Base-by-base conservation (phyloP, 768 basidiomycete species). In the Amanita thiersii region DNA sequence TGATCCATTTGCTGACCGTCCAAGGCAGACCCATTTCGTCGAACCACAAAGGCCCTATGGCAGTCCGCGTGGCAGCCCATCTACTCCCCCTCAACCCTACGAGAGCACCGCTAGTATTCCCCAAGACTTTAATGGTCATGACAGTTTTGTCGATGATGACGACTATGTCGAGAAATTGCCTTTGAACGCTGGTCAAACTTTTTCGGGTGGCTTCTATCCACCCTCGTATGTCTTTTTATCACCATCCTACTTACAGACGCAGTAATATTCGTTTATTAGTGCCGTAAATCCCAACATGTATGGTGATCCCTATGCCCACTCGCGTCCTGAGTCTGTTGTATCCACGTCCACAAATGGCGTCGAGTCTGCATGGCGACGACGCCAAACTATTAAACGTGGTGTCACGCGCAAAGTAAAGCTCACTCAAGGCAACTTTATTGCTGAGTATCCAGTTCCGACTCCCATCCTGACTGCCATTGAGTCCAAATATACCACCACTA, bases 351-450 rank as follows among this genome's bases (percentile, higher is more conserved):
- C 71, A 14, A 73, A 66, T 47, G 78, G 76, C 23, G 65, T 65
- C 37, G 79, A 82, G 45, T 75, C 65, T 37, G 79, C 77, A 2
- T 77, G 75, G 75, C 64, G 73, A 47, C 79, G 86, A 45, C 81
- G 90, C 42, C 90, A 94, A 61, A 90, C 86, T 23, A 86, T 92
- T 63, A 88, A 88, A 57, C 86, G 91, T 40, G 70, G 89, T 45
- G 88, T 91, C 17, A 93, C 90, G n/a, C 84, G 88, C 53, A 88
- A 85, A 57, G 86, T 98, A 67, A 86, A 88, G 59, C 80, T 97
- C 49, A 94, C 90, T 6, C 74, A 90, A 37, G 93, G 93, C 45
- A 86, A 93, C 54, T 94, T 91, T 64, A 86, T 94, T 61, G 74
- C 80, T 23, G 92, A 96, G 52, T 91, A 93, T 56, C 68, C 79